These are phyloP conservation scores for Lipomyces anomalus DNA, from an alignment of 805 yeast species.

Conservation along the genomic window DNA sequence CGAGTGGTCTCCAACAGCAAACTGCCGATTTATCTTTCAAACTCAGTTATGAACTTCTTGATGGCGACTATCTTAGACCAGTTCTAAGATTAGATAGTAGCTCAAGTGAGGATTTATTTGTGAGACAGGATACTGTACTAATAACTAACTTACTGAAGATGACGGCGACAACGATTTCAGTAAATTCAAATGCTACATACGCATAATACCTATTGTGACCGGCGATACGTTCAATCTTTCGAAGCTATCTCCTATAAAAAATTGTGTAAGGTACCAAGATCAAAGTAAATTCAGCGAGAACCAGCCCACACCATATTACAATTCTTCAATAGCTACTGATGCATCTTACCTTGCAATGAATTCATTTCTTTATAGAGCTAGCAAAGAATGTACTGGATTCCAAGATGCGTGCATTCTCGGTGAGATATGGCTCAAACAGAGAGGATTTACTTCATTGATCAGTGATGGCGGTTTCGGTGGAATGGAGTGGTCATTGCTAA, in stretches of 20 bases:
- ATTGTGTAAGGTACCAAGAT: conserved; percentile 55
- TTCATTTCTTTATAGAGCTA: conserved; percentile 67
- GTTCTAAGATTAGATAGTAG: conserved; percentile 47
- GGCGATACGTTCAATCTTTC: conserved; percentile 63
- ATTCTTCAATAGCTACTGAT: conserved; percentile 69
- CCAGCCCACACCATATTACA: conserved; percentile 82
- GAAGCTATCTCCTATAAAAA: conserved; percentile 72
- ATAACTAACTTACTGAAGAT: neutral
- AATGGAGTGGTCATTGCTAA: conserved; percentile 76
- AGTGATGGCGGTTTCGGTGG: conserved; percentile 82
- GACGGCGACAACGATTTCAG: conserved; percentile 44
- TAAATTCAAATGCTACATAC: conserved; percentile 65
- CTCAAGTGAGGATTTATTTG: neutral
- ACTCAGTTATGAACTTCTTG: conserved; percentile 60
- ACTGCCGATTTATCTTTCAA: conserved; percentile 38
- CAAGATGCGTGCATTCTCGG: conserved; percentile 84
- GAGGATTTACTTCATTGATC: conserved; percentile 65
- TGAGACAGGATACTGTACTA: too few relatives aligned
- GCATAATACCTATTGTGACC: conserved; percentile 69
- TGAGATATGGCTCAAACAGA: conserved; percentile 81
- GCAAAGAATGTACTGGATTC: conserved; percentile 72
- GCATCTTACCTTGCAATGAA: conserved; percentile 63
- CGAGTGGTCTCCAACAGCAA: conserved; percentile 51
- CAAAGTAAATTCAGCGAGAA: conserved; percentile 34
- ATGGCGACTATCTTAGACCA: conserved; percentile 76